These are phyloP conservation scores for Metarhizium humberi DNA, from an alignment of 2,329 filamentous ascomycete species.

Conservation along the genomic window DNA sequence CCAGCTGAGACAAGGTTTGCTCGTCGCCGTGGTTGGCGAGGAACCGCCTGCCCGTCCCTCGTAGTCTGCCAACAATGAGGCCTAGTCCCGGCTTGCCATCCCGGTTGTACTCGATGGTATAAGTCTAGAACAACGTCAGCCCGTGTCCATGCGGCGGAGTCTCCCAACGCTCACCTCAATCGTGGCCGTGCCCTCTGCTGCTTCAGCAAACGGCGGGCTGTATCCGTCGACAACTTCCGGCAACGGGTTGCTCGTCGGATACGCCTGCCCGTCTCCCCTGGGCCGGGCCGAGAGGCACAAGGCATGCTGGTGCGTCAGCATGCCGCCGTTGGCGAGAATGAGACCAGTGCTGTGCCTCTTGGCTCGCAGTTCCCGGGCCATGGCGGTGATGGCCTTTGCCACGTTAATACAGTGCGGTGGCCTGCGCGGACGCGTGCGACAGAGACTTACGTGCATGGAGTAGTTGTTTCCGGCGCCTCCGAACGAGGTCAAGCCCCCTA, in stretches of 20 bases:
- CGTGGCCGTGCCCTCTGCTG: conserved; percentile 12
- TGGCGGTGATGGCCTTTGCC: conserved; percentile 36
- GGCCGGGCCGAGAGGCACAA: conserved; percentile 45
- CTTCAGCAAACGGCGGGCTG: conserved; percentile 9
- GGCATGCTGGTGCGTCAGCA: conserved; percentile 56
- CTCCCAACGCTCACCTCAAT: conserved; percentile 13
- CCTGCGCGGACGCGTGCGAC: conserved; percentile 15
- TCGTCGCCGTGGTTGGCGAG: conserved; percentile 18
- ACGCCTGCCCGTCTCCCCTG: conserved; percentile 4
- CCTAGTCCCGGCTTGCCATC: conserved; percentile 10
- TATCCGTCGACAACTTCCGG: conserved; percentile 4
- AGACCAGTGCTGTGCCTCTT: conserved; percentile 40
- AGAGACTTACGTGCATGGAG: conserved; percentile 49
- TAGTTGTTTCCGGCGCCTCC: conserved; percentile 66
- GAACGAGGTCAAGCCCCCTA: conserved; percentile 59
- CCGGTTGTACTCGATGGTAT: conserved; percentile 21
- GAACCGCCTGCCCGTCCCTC: conserved; percentile 13
- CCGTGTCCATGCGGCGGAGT: no score
- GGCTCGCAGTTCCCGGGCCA: conserved; percentile 41
- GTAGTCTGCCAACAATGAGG: conserved; percentile 14
- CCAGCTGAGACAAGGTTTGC: conserved; percentile 10
- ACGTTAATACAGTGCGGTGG: neutral
- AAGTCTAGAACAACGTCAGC: conserved; percentile 14
- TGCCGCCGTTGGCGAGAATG: conserved; percentile 56
- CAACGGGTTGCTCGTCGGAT: conserved; percentile 10